Evolutionary conservation across 2,329 filamentous ascomycete genomes (phyloP), one percentile per base, ranked within the genome.

Genomic region (Hypoxylon sp.): DNA sequence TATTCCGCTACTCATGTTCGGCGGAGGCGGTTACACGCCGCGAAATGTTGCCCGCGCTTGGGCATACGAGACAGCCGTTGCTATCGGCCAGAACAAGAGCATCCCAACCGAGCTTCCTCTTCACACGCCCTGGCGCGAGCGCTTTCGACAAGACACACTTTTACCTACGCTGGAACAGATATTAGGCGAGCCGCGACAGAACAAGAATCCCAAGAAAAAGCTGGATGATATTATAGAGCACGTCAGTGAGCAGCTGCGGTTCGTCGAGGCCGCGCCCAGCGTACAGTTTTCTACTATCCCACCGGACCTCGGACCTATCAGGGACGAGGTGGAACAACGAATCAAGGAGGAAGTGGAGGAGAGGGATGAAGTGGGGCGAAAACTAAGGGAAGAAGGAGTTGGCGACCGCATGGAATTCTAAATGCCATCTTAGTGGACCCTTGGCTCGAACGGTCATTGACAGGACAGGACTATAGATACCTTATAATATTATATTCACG

Each of bases 41-140:
- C 90, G 95, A 71, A 99, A 99, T 76, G 96, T 99, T 5, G 96
- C 96, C 46, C 92, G 96, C 59, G 94, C 95, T 31, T 99, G 96
- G 96, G 94, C 94, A 24, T 95, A 97, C 81, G 96, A 99, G 82
- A 99, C 96, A 11, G 92, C 92, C 67, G 93, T 98, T 73, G 94
- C 94, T 67, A 92, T 97, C 70, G 90, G 91, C 72, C 90, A 90
- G 63, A 86, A 92, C 67, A 86, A 91, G 70, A 87, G 88, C 63
- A 91, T 98, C 70, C 83, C 85, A 78, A 87, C 91, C 17, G 86
- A 89, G 11, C 91, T 98, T 29, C 95, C 96, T 0, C 82, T 88
- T 37, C 90, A 97, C 75, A 90, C 95, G 6, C 93, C 94, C 0
- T 97, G 95, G 85, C 90, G 94, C 64, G 90, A 93, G 70, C 94